Conservation (phyloP, 495 filamentous ascomycete genomes). For the Aspergillus funiculosus region DNA sequence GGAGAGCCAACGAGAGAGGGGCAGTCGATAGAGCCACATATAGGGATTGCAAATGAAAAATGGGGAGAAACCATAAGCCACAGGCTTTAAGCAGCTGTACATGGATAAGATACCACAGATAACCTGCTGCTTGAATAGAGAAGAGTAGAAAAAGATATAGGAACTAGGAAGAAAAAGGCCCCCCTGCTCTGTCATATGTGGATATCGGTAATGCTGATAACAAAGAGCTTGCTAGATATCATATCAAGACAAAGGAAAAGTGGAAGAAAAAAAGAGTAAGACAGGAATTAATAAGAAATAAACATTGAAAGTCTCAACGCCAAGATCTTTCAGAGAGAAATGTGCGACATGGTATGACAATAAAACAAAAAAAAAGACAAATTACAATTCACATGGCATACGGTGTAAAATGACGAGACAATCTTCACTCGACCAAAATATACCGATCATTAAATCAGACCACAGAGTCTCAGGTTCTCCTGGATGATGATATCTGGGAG, state of each 20-base stretch:
- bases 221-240: slow-evolving; percentile 42
- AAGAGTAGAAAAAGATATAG: slow-evolving; percentile 13
- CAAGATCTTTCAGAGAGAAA: slow-evolving; percentile 34
- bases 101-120: slow-evolving; percentile 13
- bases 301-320: slow-evolving; percentile 41
- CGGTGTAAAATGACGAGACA: slow-evolving; percentile 35
- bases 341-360: slow-evolving; percentile 25
- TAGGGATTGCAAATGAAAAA: slow-evolving; percentile 9
- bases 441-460: slow-evolving; percentile 74
- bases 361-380: slow-evolving; percentile 18
- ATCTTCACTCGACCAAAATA: slow-evolving; percentile 28
- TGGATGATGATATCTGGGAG: slow-evolving; percentile 95
- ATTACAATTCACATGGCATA: slow-evolving; percentile 31
- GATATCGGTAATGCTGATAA: slow-evolving; percentile 31
- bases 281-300: slow-evolving; percentile 26
- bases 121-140: slow-evolving; percentile 7
- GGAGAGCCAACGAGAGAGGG: slow-evolving; percentile 8
- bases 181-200: slow-evolving; percentile 37
- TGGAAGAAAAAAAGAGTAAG: slow-evolving; percentile 20
- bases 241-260: slow-evolving; percentile 32
- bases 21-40: slow-evolving; percentile 1
- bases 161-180: slow-evolving; percentile 12
- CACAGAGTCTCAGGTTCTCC: slow-evolving; percentile 96
- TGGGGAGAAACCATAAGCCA: slow-evolving; percentile 2
- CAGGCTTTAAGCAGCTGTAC: too few relatives aligned